A percentile compares a stretch with the other conserved stretches of the same genome.
phyloP scores from a whole-genome alignment of 1,284 basidiomycete species.

The Lignosus rhinocerotis region DNA sequence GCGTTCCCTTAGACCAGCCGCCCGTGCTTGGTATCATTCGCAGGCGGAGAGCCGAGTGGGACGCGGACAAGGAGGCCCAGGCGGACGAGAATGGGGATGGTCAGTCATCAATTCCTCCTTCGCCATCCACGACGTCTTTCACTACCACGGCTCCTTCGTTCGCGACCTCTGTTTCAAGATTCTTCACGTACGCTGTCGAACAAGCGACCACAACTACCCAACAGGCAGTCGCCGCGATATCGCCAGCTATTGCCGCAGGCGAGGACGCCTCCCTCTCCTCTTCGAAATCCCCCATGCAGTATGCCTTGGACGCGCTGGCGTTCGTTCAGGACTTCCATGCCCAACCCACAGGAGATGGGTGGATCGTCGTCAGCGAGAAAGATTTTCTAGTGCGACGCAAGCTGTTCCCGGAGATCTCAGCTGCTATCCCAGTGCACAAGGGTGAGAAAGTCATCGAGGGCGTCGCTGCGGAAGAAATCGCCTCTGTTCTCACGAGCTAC shows the following conservation, averaged over 20 bases:
- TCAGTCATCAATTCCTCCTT: constrained; percentile 15
- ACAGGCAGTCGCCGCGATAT: constrained; percentile 70
- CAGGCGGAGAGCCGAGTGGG: constrained; percentile 67
- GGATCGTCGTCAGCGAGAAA: constrained; percentile 83
- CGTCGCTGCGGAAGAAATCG: constrained; percentile 90
- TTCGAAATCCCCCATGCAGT: constrained; percentile 70
- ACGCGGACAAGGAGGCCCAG: constrained; percentile 33
- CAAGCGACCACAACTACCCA: constrained; percentile 71
- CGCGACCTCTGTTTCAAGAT: constrained; percentile 68
- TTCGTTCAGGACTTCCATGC: constrained; percentile 79
- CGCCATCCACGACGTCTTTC: constrained; percentile 22
- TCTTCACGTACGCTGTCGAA: constrained; percentile 76
- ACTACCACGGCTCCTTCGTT: constrained; percentile 59
- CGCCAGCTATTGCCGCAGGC: constrained; percentile 49
- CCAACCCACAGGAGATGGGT: constrained; percentile 66
- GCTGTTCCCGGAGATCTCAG: constrained; percentile 76
- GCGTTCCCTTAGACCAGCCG: constrained; percentile 91
- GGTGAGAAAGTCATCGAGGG: constrained; percentile 94
- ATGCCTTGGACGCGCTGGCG: constrained; percentile 76
- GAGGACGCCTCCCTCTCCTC: constrained; percentile 47
- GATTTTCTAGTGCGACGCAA: constrained; percentile 81
- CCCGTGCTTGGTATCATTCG: constrained; percentile 77
- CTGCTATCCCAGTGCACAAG: constrained; percentile 82
- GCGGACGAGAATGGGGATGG: constrained; percentile 29
- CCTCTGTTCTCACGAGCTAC: constrained; percentile 68